phyloP scores from a whole-genome alignment of 2,329 filamentous ascomycete species.

The Scedosporium aurantiacum region DNA sequence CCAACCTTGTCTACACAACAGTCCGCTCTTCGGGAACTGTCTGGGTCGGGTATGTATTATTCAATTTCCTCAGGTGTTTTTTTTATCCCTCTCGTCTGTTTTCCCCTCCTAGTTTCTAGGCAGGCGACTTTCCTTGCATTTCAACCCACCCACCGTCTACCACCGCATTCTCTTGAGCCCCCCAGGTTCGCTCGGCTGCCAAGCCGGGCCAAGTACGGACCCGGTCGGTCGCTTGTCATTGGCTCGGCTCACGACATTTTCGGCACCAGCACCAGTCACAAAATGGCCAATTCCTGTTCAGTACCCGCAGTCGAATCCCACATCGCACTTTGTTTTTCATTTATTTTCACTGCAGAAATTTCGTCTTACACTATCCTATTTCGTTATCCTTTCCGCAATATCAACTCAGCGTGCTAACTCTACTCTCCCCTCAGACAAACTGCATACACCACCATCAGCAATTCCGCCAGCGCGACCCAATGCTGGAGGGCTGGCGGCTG shows the following conservation, averaged over 20 bases:
- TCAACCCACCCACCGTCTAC: neutral
- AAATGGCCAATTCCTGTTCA: neutral
- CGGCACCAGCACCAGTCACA: neutral
- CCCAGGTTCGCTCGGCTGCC: neutral
- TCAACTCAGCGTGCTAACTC: neutral
- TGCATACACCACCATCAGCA: slow-evolving; percentile 21
- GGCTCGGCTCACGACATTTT: neutral
- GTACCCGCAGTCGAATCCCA: neutral
- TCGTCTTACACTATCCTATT: neutral
- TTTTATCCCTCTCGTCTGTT: neutral
- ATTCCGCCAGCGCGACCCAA: slow-evolving; percentile 22
- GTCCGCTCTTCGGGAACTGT: slow-evolving; percentile 22
- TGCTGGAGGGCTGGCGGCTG: slow-evolving; percentile 25
- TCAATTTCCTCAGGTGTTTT: neutral
- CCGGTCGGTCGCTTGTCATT: neutral
- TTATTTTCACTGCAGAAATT: neutral
- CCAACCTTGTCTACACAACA: slow-evolving; percentile 23
- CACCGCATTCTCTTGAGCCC: neutral
- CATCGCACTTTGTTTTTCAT: neutral
- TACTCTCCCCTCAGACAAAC: slow-evolving; percentile 17
- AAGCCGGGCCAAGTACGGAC: neutral
- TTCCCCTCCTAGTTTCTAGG: neutral
- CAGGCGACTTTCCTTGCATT: neutral
- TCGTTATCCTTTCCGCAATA: neutral
- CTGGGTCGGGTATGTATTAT: slow-evolving; percentile 22